phyloP scores from a whole-genome alignment of 495 filamentous ascomycete genomes.

The Podospora sp. region DNA sequence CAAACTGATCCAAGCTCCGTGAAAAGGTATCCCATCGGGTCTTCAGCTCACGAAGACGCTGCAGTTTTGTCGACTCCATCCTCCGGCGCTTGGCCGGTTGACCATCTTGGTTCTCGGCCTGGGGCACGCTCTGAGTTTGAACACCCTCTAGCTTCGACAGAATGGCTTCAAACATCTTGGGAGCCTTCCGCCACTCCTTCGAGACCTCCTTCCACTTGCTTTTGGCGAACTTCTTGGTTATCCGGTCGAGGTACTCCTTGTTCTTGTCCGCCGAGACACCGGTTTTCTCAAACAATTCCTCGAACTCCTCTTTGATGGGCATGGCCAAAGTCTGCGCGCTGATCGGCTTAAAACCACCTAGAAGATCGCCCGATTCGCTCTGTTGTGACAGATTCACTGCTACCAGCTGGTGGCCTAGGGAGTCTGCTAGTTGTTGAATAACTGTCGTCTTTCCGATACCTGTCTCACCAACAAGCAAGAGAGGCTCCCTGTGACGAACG shows the following conservation, averaged over 20 bases:
- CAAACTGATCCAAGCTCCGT: constrained; percentile 72
- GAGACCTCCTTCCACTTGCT: constrained; percentile 83
- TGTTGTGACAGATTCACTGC: constrained; percentile 97
- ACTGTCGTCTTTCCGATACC: constrained; percentile 97
- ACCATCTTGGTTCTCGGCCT: constrained; percentile 48
- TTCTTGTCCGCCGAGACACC: constrained; percentile 84
- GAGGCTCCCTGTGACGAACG: constrained; percentile 80
- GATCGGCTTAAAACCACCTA: constrained; percentile 95
- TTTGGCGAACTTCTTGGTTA: constrained; percentile 76
- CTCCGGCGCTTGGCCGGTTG: constrained; percentile 82
- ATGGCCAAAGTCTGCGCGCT: constrained; percentile 84
- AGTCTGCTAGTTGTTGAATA: constrained; percentile 85
- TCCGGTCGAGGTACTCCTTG: constrained; percentile 75
- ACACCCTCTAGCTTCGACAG: constrained; percentile 52
- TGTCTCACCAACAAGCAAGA: constrained; percentile 94
- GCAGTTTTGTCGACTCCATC: constrained; percentile 66
- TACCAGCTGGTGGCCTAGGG: constrained; percentile 78
- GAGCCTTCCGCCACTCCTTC: constrained; percentile 83
- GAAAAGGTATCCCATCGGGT: constrained; percentile 81
- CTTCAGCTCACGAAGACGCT: constrained; percentile 58
- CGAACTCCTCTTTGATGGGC: constrained; percentile 91
- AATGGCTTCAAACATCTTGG: constrained; percentile 78
- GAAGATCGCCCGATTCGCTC: constrained; percentile 88
- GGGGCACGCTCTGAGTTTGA: constrained; percentile 21
- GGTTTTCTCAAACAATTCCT: constrained; percentile 80